Evolutionary conservation across 2,329 filamentous ascomycete genomes (phyloP), one percentile per base, ranked within the genome.

Genomic region (Ascochyta rabiei): DNA sequence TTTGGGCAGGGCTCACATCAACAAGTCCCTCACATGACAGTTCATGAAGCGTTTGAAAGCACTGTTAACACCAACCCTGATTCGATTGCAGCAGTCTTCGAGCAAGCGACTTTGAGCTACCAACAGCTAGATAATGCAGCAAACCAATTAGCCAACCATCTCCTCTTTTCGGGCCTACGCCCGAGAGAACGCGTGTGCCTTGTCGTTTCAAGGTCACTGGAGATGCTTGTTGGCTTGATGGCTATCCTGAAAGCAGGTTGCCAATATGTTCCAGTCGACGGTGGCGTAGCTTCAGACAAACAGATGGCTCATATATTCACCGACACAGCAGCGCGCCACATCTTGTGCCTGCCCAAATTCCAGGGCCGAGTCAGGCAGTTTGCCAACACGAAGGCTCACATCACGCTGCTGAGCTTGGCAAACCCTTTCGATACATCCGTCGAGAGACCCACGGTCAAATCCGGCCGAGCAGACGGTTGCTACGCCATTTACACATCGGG

Each of bases 241-340:
- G 83, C 82, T 2, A 75, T 85, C 16, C 71, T 86, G 30, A 83
- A 82, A 51, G 80, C 80, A 42, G 83, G 84, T 18, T 84, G 80
- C 13, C 83, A 86, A 59, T 86, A 86, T 63, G 77, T 86, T 5
- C 84, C 84, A 3, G 76, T 86, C 2, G 84, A 87, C 56, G 83
- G 83, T 31, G 80, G 81, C 8, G 67, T 73, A 15, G 59, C 62
- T 8, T 71, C 71, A 2, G 64, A 73, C 7, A 61, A 68, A 42
- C 66, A 67, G 9, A 39, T 86, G 23, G 70, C 72, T 21, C 79
- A 81, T 51, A 82, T 84, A 23, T 73, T 85, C 41, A 67, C 73
- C 23, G 76, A 85, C 59, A 79, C 81, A 2, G 69, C 71, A 12
- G 75, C 78, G 6, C 64, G 69, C 4, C 73, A 81, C 24, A 74